Conservation (phyloP, 2,329 filamentous ascomycete species). For the Ophiosphaerella korrae region DNA sequence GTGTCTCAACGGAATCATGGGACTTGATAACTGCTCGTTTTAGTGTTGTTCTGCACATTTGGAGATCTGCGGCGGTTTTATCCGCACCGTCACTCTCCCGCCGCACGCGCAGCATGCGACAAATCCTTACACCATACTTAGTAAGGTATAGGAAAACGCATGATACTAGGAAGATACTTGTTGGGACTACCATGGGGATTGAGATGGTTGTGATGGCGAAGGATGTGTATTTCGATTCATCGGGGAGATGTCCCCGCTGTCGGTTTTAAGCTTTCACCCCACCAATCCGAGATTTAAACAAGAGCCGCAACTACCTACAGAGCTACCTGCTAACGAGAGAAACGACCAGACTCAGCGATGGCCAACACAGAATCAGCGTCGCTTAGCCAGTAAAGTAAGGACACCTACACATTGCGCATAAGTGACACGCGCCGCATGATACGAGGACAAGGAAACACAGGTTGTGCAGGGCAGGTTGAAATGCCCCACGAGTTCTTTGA, state of each 20-base stretch:
- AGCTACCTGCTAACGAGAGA: conserved; percentile 13
- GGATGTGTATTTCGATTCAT: conserved; percentile 19
- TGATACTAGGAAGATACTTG: conserved; percentile 17
- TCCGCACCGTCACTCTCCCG: conserved; percentile 30
- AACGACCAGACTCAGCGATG: conserved; percentile 11
- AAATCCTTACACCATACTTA: conserved; percentile 13
- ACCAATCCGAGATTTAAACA: neutral
- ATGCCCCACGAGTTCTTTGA: conserved; percentile 56
- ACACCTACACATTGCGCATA: conserved; percentile 21
- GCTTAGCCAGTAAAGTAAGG: conserved; percentile 9
- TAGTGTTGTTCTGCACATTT: conserved; percentile 15
- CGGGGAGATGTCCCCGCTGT: neutral
- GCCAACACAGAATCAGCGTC: neutral
- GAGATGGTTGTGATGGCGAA: conserved; percentile 9
- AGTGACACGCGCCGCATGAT: conserved; percentile 15
- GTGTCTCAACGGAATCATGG: conserved; percentile 2
- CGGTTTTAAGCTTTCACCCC: too few relatives aligned
- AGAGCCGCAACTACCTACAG: conserved; percentile 17
- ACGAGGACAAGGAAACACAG: conserved; percentile 34
- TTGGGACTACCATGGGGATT: neutral
- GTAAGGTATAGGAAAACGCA: conserved; percentile 13
- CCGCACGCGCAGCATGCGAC: conserved; percentile 33
- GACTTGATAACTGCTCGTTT: conserved; percentile 18
- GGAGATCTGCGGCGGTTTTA: conserved; percentile 26
- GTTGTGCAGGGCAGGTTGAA: conserved; percentile 64